These are phyloP conservation scores for Colletotrichum orchidophilum DNA, from an alignment of 2,329 filamentous ascomycete genomes.

Conservation along the genomic window DNA sequence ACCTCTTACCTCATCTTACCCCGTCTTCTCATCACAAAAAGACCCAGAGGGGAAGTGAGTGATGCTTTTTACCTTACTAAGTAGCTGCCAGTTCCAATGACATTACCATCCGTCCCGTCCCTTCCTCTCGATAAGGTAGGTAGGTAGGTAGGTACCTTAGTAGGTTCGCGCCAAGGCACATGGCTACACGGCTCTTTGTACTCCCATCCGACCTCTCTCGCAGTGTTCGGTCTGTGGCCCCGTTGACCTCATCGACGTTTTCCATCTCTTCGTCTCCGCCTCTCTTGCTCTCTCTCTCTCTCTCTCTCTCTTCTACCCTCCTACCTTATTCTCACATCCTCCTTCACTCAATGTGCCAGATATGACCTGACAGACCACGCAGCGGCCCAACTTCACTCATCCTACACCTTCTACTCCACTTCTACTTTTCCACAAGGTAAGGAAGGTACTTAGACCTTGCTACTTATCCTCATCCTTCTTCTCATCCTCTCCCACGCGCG, in stretches of 20 bases:
- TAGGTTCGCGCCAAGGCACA: not conserved
- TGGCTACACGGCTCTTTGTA: not conserved
- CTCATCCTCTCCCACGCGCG: not conserved
- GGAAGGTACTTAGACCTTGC: too few species aligned
- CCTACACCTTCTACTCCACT: not conserved
- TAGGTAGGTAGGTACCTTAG: not conserved
- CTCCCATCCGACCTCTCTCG: not conserved
- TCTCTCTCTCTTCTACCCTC: not conserved
- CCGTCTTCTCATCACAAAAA: not conserved
- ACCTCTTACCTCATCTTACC: not conserved
- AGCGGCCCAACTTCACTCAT: not conserved
- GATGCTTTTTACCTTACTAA: too few species aligned
- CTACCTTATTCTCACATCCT: not conserved
- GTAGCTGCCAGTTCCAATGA: not conserved
- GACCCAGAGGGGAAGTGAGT: not conserved
- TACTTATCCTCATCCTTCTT: not conserved
- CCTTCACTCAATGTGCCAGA: not conserved
- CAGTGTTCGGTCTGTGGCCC: not conserved
- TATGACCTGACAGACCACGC: not conserved
- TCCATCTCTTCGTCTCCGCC: not conserved
- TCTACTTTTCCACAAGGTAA: not conserved
- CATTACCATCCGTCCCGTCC: not conserved
- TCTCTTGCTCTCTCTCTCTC: not conserved
- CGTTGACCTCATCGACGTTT: not conserved
- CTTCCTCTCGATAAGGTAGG: not conserved